Evolutionary conservation across 768 basidiomycete species (phyloP).

Genomic region (Tricholoma sp.): DNA sequence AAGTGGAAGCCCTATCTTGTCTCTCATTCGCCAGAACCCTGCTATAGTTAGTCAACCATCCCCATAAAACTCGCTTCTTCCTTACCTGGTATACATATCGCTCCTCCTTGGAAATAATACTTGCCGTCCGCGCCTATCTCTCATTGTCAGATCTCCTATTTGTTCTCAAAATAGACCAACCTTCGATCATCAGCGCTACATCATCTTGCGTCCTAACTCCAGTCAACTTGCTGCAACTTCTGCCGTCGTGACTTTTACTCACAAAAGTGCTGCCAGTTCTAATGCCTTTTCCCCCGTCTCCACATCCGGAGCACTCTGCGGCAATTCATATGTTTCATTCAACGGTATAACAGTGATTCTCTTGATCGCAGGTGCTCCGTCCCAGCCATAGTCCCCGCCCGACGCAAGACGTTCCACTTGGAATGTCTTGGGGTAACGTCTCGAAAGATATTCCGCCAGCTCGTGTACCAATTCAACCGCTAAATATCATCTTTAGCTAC

Average conservation of each 20-base stretch:
- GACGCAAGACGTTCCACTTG: constrained; percentile 38
- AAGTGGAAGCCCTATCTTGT: constrained; percentile 69
- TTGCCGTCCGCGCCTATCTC: constrained; percentile 54
- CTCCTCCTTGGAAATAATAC: constrained; percentile 74
- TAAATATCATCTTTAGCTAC: no score
- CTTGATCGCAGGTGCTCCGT: constrained; percentile 44
- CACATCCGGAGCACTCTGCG: constrained; percentile 27
- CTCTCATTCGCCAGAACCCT: constrained; percentile 75
- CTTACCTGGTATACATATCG: constrained; percentile 59
- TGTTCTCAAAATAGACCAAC: no score
- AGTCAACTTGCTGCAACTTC: no score
- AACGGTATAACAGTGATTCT: constrained; percentile 47
- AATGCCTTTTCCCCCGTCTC: constrained; percentile 47
- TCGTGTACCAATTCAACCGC: constrained; percentile 68
- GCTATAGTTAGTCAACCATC: constrained; percentile 1
- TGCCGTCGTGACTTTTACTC: constrained; percentile 20
- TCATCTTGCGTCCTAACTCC: constrained; percentile 48
- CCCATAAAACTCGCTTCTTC: not conserved
- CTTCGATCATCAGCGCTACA: constrained; percentile 57
- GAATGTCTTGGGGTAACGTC: constrained; percentile 58
- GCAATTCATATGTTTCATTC: constrained; percentile 46
- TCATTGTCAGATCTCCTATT: no score
- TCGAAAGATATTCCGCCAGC: constrained; percentile 59
- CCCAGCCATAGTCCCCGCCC: constrained; percentile 28
- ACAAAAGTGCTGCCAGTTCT: constrained; percentile 59